Percentiles rank a stretch among this genome's conserved stretches.
These are phyloP conservation scores for Gloeophyllum trabeum DNA, from an alignment of 768 basidiomycete genomes.

Conservation along the genomic window DNA sequence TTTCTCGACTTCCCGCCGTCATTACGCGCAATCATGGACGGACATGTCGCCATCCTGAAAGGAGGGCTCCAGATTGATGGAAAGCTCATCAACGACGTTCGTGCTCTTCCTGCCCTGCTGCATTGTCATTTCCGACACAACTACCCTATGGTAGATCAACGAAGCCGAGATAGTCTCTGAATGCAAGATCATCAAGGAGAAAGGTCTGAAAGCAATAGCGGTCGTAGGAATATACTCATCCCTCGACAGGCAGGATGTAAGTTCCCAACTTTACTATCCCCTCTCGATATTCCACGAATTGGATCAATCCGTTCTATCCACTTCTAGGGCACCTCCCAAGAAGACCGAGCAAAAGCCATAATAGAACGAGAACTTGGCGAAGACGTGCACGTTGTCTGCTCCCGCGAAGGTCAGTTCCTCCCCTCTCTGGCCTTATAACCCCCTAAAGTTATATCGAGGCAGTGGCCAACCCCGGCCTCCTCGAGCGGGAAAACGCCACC, in stretches of 20 bases:
- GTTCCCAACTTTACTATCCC: no score
- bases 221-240: neutral
- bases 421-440: neutral
- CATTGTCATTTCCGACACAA: neutral
- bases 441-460: neutral
- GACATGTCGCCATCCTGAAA: conserved; percentile 25
- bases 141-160: neutral
- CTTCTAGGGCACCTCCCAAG: conserved; percentile 26
- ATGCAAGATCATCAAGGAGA: neutral
- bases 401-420: conserved; percentile 28
- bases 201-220: neutral
- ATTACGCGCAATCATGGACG: conserved; percentile 19
- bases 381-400: conserved; percentile 20
- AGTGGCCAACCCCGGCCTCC: conserved; percentile 48
- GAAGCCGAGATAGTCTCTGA: neutral
- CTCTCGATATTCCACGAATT: no score
- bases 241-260: neutral
- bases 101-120: neutral
- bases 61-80: conserved; percentile 27
- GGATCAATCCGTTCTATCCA: no score
- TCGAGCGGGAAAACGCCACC: conserved; percentile 57
- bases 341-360: conserved; percentile 32
- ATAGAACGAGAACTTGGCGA: conserved; percentile 9
- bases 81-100: neutral
- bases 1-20: conserved; percentile 38